Base-by-base conservation (phyloP, 192 early-diverging fungal genomes). In the Entophlyctis luteolus region DNA sequence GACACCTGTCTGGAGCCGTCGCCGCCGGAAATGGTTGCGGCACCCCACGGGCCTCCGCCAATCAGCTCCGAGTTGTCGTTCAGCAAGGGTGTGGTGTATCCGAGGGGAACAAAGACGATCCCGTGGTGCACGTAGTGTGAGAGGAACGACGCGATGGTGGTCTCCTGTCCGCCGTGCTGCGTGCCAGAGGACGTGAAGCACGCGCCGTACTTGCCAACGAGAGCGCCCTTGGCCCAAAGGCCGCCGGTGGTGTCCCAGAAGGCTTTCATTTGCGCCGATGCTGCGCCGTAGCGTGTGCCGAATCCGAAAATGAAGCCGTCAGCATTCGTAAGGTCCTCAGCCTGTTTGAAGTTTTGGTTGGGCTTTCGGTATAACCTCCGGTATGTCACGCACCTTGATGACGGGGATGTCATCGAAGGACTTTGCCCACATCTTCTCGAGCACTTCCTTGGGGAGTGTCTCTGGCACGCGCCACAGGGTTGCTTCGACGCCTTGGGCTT, bases 201-300 rank as follows among this genome's bases (percentile, higher is more conserved):
- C 29, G 86, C 90, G 3, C 78, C 90, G 47, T 84, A 81, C 81
- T 92, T 93, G 27, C 84, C 87, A 25, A 73, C 70, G 50, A 92
- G 77, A 1, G 85, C 83, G 29, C 80, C 79, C 1, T 33, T 66
- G 1, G 45, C 57, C 82, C 84, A 88, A 48, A 88, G 77, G 23
- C 73, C 68, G 18, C 87, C 86, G 4, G 86, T 88, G 2, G 81
- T 60, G 72, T 88, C 86, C 63, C 78, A 79, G 81, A 87, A 86
- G 48, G 86, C 62, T 80, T 89, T 90, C 65, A 91, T 75, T 67
- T 93, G 92, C 23, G 90, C 88, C n/a, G 92, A 84, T n/a, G 82
- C 57, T 2, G 58, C 71, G 35, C 92, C 90, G 65, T 84, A 93
- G 10, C 89, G 79, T 16, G 75, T 77, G 31, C 74, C 80, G 76